These are phyloP conservation scores for Wickerhamiella slavikovae DNA, from an alignment of 805 yeast genomes.

Conservation along the genomic window DNA sequence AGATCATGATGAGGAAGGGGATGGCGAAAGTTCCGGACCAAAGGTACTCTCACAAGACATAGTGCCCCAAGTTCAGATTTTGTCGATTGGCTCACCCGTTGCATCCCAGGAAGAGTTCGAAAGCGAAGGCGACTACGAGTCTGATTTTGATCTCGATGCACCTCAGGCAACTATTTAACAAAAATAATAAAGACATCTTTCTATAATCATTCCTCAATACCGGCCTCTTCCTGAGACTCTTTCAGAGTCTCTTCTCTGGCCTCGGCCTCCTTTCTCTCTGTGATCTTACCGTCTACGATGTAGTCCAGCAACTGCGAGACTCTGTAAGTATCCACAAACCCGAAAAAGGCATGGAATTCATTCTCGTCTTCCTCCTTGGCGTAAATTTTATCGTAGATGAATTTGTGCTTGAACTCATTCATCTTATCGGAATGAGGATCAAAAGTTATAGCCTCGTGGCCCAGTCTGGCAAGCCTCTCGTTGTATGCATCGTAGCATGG, in stretches of 20 bases:
- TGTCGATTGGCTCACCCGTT: background rate
- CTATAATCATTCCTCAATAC: too few relatives aligned
- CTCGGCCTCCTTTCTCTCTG: background rate
- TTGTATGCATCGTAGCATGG: constrained; percentile 86
- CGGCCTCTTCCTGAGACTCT: constrained; percentile 16
- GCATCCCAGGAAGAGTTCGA: constrained; percentile 3
- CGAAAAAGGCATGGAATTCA: constrained; percentile 75
- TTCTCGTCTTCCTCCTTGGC: constrained; percentile 77
- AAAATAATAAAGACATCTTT: too few relatives aligned
- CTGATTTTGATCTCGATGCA: constrained; percentile 5
- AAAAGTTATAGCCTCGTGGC: constrained; percentile 59
- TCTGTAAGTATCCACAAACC: constrained; percentile 66
- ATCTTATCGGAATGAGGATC: constrained; percentile 44
- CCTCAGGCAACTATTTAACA: constrained; percentile 2
- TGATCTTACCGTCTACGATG: constrained; percentile 8
- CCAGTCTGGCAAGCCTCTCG: constrained; percentile 44
- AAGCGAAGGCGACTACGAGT: constrained; percentile 1
- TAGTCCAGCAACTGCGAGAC: constrained; percentile 46
- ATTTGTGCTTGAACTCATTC: constrained; percentile 69
- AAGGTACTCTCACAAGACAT: too few relatives aligned
- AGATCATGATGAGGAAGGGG: too few relatives aligned
- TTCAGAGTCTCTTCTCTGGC: constrained; percentile 18
- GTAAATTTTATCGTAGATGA: constrained; percentile 81
- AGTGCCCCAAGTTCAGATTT: too few relatives aligned
- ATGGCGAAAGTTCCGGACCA: too few relatives aligned